A percentile compares a stretch with the other conserved stretches of the same genome.
Evolutionary conservation across 1,284 basidiomycete genomes (phyloP).

Genomic region (Malassezia arunalokei): DNA sequence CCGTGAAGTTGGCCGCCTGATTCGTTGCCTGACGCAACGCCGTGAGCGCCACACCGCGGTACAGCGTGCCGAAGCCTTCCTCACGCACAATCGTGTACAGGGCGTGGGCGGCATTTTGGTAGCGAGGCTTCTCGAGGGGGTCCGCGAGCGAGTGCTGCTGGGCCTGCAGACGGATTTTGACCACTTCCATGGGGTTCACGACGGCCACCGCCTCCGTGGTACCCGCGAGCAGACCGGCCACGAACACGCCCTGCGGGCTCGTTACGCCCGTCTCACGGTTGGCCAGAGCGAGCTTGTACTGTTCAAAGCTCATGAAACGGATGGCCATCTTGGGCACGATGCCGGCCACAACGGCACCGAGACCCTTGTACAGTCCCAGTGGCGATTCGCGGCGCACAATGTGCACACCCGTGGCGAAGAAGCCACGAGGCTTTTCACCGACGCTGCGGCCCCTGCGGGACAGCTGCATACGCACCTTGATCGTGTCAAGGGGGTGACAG

Average conservation of each 20-base stretch:
- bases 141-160: constrained; percentile 96
- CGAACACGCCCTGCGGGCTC: constrained; percentile 61
- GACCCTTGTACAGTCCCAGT: constrained; percentile 91
- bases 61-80: constrained; percentile 74
- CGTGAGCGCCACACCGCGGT: constrained; percentile 79
- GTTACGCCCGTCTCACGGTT: constrained; percentile 66
- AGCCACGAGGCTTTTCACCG: constrained; percentile 62
- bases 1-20: constrained; percentile 97
- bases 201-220: constrained; percentile 79
- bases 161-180: constrained; percentile 95
- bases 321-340: constrained; percentile 99
- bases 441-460: constrained; percentile 29
- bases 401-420: constrained; percentile 77
- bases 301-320: constrained; percentile 93
- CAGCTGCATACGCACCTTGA: constrained; percentile 95
- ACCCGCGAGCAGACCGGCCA: constrained; percentile 77
- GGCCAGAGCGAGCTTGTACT: constrained; percentile 74
- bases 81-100: constrained; percentile 89
- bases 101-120: constrained; percentile 91
- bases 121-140: constrained; percentile 81
- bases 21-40: constrained; percentile 95
- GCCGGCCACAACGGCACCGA: constrained; percentile 80
- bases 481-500: constrained; percentile 62
- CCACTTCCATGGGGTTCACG: constrained; percentile 97
- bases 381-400: constrained; percentile 86